Evolutionary conservation across 2,329 filamentous ascomycete genomes (phyloP).

Genomic region (Hypomyces perniciosus): DNA sequence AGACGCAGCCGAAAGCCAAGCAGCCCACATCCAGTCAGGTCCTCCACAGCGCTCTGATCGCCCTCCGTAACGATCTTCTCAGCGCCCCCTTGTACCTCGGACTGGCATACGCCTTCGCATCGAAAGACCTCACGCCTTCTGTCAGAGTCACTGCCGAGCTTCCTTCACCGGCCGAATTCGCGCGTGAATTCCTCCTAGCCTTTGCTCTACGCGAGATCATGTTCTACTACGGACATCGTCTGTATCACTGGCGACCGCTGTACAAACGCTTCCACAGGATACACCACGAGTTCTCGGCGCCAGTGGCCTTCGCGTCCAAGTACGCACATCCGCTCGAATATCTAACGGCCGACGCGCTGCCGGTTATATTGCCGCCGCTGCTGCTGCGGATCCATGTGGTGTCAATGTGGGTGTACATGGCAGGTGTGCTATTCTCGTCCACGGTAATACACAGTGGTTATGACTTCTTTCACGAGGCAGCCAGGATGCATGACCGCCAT

Average conservation of each 20-base stretch:
- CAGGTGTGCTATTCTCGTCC: constrained; percentile 41
- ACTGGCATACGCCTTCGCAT: too few relatives aligned
- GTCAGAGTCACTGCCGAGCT: constrained; percentile 33
- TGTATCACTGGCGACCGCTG: constrained; percentile 42
- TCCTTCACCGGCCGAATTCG: constrained; percentile 32
- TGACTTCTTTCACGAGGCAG: constrained; percentile 43
- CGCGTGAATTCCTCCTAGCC: constrained; percentile 35
- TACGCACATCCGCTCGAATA: constrained; percentile 54
- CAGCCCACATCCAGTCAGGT: constrained; percentile 46
- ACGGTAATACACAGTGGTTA: constrained; percentile 53
- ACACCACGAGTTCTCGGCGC: constrained; percentile 51
- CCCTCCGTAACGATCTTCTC: too few relatives aligned
- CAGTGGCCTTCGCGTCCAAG: constrained; percentile 48
- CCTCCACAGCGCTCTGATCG: constrained; percentile 32
- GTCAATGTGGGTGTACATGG: constrained; percentile 45
- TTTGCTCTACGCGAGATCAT: constrained; percentile 40
- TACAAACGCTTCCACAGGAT: constrained; percentile 49
- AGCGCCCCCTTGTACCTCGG: too few relatives aligned
- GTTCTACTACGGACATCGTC: constrained; percentile 52
- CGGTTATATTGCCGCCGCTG: constrained; percentile 43
- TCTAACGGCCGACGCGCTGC: constrained; percentile 47
- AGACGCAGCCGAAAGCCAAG: constrained; percentile 46
- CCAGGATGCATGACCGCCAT: constrained; percentile 49
- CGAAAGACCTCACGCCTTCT: background rate
- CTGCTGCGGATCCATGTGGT: constrained; percentile 42